A percentile compares a stretch with the other conserved stretches of the same genome.
Evolutionary conservation across 495 filamentous ascomycete species (phyloP).

Genomic region (Penicillium antarcticum): DNA sequence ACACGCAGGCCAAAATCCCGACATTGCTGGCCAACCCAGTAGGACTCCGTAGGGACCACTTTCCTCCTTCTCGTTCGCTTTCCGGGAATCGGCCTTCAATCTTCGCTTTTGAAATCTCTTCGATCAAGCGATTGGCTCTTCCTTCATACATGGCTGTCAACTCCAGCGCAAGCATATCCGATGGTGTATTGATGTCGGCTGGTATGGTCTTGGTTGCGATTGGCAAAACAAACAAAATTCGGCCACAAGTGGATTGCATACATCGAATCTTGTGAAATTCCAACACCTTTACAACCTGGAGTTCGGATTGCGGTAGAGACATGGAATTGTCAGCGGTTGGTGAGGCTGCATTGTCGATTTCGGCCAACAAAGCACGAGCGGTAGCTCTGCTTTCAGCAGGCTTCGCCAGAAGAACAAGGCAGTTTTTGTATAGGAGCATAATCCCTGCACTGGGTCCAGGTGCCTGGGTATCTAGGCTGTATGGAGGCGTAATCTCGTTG

Average conservation of each 20-base stretch:
- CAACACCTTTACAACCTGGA: slow-evolving; percentile 72
- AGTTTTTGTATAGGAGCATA: slow-evolving; percentile 81
- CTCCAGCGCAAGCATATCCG: slow-evolving; percentile 55
- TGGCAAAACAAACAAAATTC: slow-evolving; percentile 68
- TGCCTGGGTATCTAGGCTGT: slow-evolving; percentile 39
- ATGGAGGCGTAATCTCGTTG: slow-evolving; percentile 73
- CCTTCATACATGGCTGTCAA: slow-evolving; percentile 71
- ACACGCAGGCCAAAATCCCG: slow-evolving; percentile 70
- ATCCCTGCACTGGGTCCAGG: slow-evolving; percentile 56
- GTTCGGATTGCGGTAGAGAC: slow-evolving; percentile 45
- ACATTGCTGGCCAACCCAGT: slow-evolving; percentile 56
- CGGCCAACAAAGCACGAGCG: slow-evolving; percentile 74
- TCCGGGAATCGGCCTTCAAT: slow-evolving; percentile 83
- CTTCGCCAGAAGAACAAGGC: slow-evolving; percentile 72
- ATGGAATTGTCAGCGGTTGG: slow-evolving; percentile 40
- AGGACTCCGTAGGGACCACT: slow-evolving; percentile 74
- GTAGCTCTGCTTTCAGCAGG: slow-evolving; percentile 55
- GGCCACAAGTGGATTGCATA: slow-evolving; percentile 71
- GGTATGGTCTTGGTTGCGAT: slow-evolving; percentile 53
- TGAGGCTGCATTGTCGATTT: slow-evolving; percentile 62
- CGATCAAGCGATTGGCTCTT: slow-evolving; percentile 69
- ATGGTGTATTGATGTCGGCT: slow-evolving; percentile 39
- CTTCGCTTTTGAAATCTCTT: slow-evolving; percentile 82
- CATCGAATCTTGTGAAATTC: slow-evolving; percentile 68
- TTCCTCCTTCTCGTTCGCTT: slow-evolving; percentile 69